Evolutionary conservation across 148 eudicot species (phyloP).

Genomic region (Gaultheria prostrata): DNA sequence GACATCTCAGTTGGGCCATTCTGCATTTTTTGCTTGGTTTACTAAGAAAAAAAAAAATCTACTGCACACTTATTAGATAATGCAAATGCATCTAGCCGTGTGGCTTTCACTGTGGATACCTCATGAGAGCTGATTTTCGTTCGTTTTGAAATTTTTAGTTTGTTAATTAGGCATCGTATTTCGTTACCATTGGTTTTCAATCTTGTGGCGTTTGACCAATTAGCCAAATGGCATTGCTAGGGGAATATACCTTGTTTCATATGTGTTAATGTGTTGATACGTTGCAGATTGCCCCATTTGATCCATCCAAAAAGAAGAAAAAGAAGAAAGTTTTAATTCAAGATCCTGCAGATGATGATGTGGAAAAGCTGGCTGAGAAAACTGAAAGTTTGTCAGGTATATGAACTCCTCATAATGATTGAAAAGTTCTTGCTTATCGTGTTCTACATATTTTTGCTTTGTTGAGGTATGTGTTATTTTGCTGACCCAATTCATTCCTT

Average conservation of each 20-base stretch:
- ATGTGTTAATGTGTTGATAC: background rate
- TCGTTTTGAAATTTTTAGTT: background rate
- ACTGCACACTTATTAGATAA: background rate
- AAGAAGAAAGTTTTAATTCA: slow-evolving; percentile 71
- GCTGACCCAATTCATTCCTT: background rate
- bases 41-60: background rate
- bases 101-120: background rate
- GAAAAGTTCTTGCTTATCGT: background rate
- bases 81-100: background rate
- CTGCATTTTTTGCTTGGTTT: background rate
- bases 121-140: background rate
- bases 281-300: slow-evolving; percentile 59
- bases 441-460: background rate
- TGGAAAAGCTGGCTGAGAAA: slow-evolving; percentile 52
- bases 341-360: slow-evolving; percentile 61
- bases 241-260: too few species aligned
- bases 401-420: background rate
- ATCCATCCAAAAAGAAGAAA: slow-evolving; percentile 74
- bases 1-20: background rate
- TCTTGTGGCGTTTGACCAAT: background rate
- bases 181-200: background rate
- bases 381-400: slow-evolving; percentile 59
- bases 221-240: background rate
- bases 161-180: background rate
- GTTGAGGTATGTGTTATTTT: background rate